A percentile compares a stretch with the other conserved stretches of the same genome.
phyloP scores from a whole-genome alignment of 768 basidiomycete genomes.

The Agaricus sinodeliciosus region DNA sequence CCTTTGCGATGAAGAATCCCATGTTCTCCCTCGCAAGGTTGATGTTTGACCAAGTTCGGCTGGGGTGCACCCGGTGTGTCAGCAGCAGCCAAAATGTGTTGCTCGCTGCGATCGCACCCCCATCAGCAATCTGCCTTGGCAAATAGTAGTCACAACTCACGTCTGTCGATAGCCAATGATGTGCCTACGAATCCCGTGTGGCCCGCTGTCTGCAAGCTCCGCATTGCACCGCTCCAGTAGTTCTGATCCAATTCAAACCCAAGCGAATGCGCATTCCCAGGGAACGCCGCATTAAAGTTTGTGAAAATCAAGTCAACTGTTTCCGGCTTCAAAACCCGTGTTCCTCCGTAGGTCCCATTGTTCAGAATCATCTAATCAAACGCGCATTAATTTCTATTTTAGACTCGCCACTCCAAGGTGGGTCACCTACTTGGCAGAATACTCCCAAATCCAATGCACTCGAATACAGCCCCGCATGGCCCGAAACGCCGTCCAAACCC shows the following conservation, averaged over 20 bases:
- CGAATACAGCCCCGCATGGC: conserved; percentile 23
- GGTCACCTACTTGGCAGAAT: conserved; percentile 19
- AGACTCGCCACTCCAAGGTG: neutral
- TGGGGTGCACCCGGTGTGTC: conserved; percentile 22
- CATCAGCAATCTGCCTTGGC: neutral
- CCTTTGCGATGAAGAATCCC: conserved; percentile 17
- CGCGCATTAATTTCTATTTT: neutral
- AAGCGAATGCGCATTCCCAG: conserved; percentile 20
- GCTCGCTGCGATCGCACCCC: conserved; percentile 15
- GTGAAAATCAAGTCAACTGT: conserved; percentile 23
- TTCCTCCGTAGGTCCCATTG: conserved; percentile 21
- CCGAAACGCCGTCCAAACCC: conserved; percentile 20
- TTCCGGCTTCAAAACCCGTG: conserved; percentile 17
- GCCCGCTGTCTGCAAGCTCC: conserved; percentile 20
- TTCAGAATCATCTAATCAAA: conserved; percentile 23
- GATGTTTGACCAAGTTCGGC: conserved; percentile 21
- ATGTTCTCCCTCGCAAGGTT: conserved; percentile 17
- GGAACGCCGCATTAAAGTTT: conserved; percentile 21
- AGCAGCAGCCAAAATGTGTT: conserved; percentile 23
- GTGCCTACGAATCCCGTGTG: conserved; percentile 23
- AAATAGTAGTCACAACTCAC: conserved; percentile 11
- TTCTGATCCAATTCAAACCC: conserved; percentile 22
- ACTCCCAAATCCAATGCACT: conserved; percentile 20
- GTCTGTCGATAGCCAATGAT: conserved; percentile 21
- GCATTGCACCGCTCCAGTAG: conserved; percentile 23